Conservation (phyloP, 78 protist species). For the Polysphondylium violaceum region DNA sequence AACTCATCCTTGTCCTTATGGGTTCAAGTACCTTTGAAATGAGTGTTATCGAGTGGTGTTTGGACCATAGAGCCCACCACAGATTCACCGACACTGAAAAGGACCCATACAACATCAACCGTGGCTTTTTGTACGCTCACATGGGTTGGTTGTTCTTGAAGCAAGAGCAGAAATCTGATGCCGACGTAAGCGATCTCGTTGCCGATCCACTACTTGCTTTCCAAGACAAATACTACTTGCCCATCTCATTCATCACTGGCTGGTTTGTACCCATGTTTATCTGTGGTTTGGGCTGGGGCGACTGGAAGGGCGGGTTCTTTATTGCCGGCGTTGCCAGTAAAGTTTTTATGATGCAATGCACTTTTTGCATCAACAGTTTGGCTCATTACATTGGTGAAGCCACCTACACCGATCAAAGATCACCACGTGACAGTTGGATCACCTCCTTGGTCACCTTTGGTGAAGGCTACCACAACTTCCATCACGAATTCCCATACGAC, state of each 20-base stretch:
- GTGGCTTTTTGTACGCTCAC: slow-evolving; percentile 89
- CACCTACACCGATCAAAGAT: slow-evolving; percentile 74
- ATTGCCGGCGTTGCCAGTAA: slow-evolving; percentile 76
- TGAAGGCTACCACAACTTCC: slow-evolving; percentile 96
- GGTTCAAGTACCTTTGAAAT: slow-evolving; percentile 89
- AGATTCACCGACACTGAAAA: slow-evolving; percentile 90
- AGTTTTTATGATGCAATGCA: slow-evolving; percentile 89
- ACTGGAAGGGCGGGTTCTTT: slow-evolving; percentile 87
- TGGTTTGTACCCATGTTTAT: slow-evolving; percentile 78
- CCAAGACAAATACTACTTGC: slow-evolving; percentile 87
- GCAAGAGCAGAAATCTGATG: slow-evolving; percentile 67
- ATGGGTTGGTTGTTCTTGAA: slow-evolving; percentile 93
- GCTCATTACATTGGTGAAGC: slow-evolving; percentile 92
- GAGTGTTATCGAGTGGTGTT: slow-evolving; percentile 84
- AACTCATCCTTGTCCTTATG: slow-evolving; percentile 31
- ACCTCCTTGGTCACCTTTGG: slow-evolving; percentile 91
- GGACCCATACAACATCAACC: slow-evolving; percentile 88
- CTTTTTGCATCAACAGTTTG: slow-evolving; percentile 91
- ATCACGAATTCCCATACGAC: slow-evolving; percentile 92
- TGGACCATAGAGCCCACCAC: slow-evolving; percentile 94
- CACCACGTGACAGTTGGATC: slow-evolving; percentile 82
- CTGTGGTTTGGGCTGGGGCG: slow-evolving; percentile 83
- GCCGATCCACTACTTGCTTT: slow-evolving; percentile 51
- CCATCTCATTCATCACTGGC: slow-evolving; percentile 55
- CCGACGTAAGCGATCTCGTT: slow-evolving; percentile 80